phyloP scores from a whole-genome alignment of 768 basidiomycete species.

The Mycena galericulata region DNA sequence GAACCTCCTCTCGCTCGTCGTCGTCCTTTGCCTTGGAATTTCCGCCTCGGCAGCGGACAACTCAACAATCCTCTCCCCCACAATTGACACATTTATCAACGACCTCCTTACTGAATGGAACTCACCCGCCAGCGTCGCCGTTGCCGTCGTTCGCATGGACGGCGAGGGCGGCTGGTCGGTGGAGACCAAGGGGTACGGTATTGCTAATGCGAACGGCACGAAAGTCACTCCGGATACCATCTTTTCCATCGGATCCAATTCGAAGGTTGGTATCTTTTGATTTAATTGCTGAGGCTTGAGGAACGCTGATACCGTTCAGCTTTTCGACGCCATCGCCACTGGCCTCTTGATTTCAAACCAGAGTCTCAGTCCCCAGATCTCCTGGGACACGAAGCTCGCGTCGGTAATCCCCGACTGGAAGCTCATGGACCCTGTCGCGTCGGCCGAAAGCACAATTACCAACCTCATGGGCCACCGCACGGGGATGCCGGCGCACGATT shows the following conservation, averaged over 20 bases:
- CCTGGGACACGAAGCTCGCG: conserved; percentile 38
- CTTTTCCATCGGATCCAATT: no score
- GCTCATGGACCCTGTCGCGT: conserved; percentile 38
- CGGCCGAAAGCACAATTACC: conserved; percentile 16
- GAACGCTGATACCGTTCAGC: neutral
- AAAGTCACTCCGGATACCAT: no score
- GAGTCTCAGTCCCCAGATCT: conserved; percentile 21
- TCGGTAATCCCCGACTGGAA: conserved; percentile 37
- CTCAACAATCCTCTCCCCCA: no score
- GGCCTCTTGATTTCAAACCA: neutral
- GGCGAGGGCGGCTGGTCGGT: conserved; percentile 21
- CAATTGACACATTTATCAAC: no score
- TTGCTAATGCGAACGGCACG: no score
- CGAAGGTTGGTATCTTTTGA: neutral
- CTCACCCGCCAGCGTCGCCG: no score
- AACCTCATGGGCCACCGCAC: conserved; percentile 42
- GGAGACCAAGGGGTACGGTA: conserved; percentile 37
- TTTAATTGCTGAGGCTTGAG: neutral
- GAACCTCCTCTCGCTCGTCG: no score
- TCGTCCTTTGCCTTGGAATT: no score
- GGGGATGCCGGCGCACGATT: conserved; percentile 38
- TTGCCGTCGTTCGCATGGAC: no score
- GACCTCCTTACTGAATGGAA: conserved; percentile 8
- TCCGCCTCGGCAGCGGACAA: no score
- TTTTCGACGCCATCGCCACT: neutral